Evolutionary conservation across 306 rosid genomes (phyloP).

Genomic region (Spatholobus suberectus): DNA sequence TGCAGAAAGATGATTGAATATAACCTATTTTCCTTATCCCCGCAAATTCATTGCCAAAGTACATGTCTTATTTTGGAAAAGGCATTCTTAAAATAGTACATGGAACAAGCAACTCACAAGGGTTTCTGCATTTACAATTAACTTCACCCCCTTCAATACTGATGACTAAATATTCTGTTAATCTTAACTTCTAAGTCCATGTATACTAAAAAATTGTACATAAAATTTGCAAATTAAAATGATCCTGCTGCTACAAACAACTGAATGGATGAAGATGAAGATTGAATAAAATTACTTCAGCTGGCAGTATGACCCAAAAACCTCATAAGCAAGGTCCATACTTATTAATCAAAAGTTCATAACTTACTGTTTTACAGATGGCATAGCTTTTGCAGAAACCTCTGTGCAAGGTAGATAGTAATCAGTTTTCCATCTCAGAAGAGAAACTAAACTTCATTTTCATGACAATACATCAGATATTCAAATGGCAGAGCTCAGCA

Average conservation of each 20-base stretch:
- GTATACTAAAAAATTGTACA: conserved; percentile 63
- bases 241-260: conserved; percentile 57
- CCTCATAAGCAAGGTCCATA: conserved; percentile 46
- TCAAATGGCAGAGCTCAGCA: conserved; percentile 33
- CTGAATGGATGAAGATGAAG: conserved; percentile 44
- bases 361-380: conserved; percentile 41
- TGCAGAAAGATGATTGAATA: conserved; percentile 5
- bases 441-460: conserved; percentile 48
- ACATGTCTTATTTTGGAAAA: conserved; percentile 2
- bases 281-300: conserved; percentile 44
- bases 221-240: conserved; percentile 51
- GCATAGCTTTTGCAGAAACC: conserved; percentile 48
- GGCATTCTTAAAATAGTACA: conserved; percentile 18
- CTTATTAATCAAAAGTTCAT: conserved; percentile 49
- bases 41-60: conserved; percentile 19
- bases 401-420: conserved; percentile 21
- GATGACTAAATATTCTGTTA: conserved; percentile 36
- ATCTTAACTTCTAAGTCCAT: conserved; percentile 50
- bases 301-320: conserved; percentile 56
- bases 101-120: conserved; percentile 42
- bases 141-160: neutral
- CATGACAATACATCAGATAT: conserved; percentile 46
- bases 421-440: conserved; percentile 42
- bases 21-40: conserved; percentile 37
- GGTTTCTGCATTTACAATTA: conserved; percentile 49